Base-by-base conservation (phyloP, 176 grass and related monocot genomes). In the Panicum miliaceum region DNA sequence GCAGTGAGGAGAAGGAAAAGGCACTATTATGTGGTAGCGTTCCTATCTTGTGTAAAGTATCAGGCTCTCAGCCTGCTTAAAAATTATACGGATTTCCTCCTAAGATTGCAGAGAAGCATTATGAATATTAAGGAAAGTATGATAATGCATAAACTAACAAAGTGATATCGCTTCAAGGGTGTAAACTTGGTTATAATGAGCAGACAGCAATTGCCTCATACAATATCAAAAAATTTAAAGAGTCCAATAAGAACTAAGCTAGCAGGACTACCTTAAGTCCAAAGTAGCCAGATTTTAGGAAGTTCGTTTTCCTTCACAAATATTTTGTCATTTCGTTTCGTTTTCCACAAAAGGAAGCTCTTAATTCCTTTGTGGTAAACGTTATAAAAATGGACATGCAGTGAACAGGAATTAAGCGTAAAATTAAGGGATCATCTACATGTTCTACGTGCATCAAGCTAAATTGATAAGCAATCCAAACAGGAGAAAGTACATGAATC, bases 1-100 rank as follows among this genome's bases (percentile, higher is more conserved):
- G 22, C 34, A 34, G 32, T 90, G n/a, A 77, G 32, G 51, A 68
- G 12, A 50, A 22, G 48, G 13, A 65, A 78, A 22, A 26, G 4
- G 50, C 1, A 88, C 25, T 50, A 26, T 4, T 9, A 38, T 7
- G 43, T 42, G 22, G 20, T 41, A 34, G 38, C 34, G 63, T 35
- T 76, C 63, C 23, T 71, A 71, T 26, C 27, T 65, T 56, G 56
- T 73, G 65, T 78, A 18, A 67, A 73, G 46, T 29, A 68, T 50
- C 29, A 43, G 8, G 69, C 14, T 72, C 45, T 45, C 43, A 48
- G 29, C 41, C 59, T 70, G 40, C 18, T 84, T 84, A n/a, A 41
- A 69, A 82, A 77, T 18, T 40, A 60, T 36, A 19, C 51, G 29
- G 37, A 69, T 45, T 43, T 56, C 32, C 79, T 79, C 76, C 42